Evolutionary conservation across 2,329 filamentous ascomycete genomes (phyloP).

Genomic region (Nigrospora osmanthi): DNA sequence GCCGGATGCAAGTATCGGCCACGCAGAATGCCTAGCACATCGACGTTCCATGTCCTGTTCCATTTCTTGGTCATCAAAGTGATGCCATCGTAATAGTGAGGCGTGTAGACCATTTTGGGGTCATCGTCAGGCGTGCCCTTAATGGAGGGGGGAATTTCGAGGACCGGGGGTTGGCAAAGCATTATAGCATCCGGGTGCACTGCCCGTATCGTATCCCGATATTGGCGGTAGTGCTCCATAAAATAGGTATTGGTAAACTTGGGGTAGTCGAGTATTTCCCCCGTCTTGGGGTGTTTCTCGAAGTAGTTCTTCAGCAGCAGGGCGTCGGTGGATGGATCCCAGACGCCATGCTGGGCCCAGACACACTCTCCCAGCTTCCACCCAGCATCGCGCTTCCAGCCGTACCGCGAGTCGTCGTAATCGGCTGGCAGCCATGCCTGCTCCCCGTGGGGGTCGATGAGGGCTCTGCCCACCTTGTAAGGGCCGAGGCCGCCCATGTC

Average conservation of each 20-base stretch:
- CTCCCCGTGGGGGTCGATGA: conserved; percentile 84
- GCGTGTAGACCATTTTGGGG: conserved; percentile 81
- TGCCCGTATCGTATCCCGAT: conserved; percentile 64
- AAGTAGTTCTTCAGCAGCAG: conserved; percentile 86
- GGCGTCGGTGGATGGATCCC: conserved; percentile 74
- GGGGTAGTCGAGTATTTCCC: conserved; percentile 68
- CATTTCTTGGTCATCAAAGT: conserved; percentile 98
- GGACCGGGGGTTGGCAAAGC: conserved; percentile 83
- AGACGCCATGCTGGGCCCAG: conserved; percentile 95
- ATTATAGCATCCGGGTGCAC: conserved; percentile 77
- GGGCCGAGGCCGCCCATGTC: conserved; percentile 91
- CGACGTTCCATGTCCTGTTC: conserved; percentile 96
- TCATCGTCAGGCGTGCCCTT: conserved; percentile 88
- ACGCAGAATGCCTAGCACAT: conserved; percentile 84
- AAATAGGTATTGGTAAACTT: conserved; percentile 89
- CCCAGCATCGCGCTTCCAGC: conserved; percentile 76
- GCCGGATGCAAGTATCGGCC: conserved; percentile 83
- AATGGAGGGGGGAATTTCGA: conserved; percentile 83
- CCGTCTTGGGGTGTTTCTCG: conserved; percentile 65
- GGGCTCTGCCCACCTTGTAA: conserved; percentile 73
- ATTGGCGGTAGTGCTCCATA: conserved; percentile 75
- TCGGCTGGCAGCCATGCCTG: conserved; percentile 75
- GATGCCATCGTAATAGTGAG: conserved; percentile 95
- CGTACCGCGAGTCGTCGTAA: conserved; percentile 81
- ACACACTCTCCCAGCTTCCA: conserved; percentile 95